Conservation (phyloP, 139 green algal species). For the Ulvella scutata region DNA sequence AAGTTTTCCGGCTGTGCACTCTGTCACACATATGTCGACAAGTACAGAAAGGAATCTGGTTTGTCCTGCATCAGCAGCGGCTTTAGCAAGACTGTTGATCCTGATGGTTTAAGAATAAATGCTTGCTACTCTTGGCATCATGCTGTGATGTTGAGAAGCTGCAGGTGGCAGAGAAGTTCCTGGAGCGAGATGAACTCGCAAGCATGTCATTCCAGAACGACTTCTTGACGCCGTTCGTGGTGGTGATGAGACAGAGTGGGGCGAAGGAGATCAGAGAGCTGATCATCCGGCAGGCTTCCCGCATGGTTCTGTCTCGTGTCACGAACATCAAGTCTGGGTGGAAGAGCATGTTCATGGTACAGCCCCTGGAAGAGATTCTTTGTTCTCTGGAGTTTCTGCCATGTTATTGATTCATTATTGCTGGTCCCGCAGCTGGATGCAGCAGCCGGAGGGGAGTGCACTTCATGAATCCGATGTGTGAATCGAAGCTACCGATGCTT, state of each 20-base stretch:
- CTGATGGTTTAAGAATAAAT: no score
- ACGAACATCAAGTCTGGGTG: slow-evolving; percentile 93
- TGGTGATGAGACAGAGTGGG: slow-evolving; percentile 78
- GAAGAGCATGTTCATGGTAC: slow-evolving; percentile 99
- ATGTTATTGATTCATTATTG: slow-evolving; percentile 20
- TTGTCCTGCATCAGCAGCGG: no score
- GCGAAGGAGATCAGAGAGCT: slow-evolving; percentile 90
- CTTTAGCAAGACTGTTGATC: no score
- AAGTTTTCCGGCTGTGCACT: no score
- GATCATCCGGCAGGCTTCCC: slow-evolving; percentile 83
- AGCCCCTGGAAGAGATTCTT: no score
- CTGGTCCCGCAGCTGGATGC: neutral
- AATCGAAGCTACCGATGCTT: neutral
- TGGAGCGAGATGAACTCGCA: slow-evolving; percentile 92
- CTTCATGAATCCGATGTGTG: neutral
- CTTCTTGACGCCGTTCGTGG: slow-evolving; percentile 94
- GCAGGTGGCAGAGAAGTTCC: slow-evolving; percentile 78
- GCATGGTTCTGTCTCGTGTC: slow-evolving; percentile 84
- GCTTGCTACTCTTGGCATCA: no score
- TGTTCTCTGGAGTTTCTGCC: no score
- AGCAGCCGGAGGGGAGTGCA: neutral
- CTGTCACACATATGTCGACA: no score
- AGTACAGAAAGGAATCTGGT: no score
- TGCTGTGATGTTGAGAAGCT: no score
- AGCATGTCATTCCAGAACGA: slow-evolving; percentile 99